These are phyloP conservation scores for Neofusicoccum parvum DNA, from an alignment of 2,329 filamentous ascomycete species.

Conservation along the genomic window DNA sequence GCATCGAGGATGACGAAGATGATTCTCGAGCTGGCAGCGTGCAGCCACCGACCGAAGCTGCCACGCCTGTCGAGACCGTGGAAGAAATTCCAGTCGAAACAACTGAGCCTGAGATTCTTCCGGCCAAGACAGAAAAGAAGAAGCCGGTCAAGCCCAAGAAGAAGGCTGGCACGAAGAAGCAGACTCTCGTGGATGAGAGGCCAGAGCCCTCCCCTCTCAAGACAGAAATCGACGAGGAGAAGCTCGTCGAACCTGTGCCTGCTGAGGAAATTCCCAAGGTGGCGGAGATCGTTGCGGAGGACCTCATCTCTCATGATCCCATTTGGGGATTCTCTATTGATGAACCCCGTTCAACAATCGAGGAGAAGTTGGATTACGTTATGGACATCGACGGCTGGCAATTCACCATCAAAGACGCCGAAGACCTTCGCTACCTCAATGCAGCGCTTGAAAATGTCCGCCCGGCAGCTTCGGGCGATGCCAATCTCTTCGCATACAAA, in stretches of 20 bases:
- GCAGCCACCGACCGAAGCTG: constrained; percentile 51
- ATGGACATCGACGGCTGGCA: constrained; percentile 74
- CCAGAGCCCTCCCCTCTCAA: constrained; percentile 49
- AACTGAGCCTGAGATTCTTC: constrained; percentile 32
- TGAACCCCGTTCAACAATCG: constrained; percentile 64
- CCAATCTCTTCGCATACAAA: constrained; percentile 68
- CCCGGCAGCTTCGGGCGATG: constrained; percentile 57
- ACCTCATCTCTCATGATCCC: constrained; percentile 24
- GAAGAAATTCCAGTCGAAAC: constrained; percentile 39
- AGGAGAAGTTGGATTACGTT: constrained; percentile 65
- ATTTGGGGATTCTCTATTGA: constrained; percentile 61
- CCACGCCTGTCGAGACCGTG: constrained; percentile 45
- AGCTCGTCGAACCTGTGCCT: constrained; percentile 2
- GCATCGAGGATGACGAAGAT: constrained; percentile 58
- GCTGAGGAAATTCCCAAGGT: constrained; percentile 37
- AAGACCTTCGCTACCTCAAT: constrained; percentile 62
- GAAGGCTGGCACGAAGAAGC: constrained; percentile 69
- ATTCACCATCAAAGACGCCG: constrained; percentile 67
- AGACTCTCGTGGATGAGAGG: constrained; percentile 69
- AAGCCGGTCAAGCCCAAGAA: constrained; percentile 65
- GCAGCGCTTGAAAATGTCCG: constrained; percentile 52
- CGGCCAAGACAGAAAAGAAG: constrained; percentile 39
- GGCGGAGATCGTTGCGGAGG: constrained; percentile 32
- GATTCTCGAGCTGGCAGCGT: constrained; percentile 39
- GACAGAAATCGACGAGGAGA: constrained; percentile 28